phyloP scores from a whole-genome alignment of 2,329 filamentous ascomycete genomes.

The Neurospora crassa region DNA sequence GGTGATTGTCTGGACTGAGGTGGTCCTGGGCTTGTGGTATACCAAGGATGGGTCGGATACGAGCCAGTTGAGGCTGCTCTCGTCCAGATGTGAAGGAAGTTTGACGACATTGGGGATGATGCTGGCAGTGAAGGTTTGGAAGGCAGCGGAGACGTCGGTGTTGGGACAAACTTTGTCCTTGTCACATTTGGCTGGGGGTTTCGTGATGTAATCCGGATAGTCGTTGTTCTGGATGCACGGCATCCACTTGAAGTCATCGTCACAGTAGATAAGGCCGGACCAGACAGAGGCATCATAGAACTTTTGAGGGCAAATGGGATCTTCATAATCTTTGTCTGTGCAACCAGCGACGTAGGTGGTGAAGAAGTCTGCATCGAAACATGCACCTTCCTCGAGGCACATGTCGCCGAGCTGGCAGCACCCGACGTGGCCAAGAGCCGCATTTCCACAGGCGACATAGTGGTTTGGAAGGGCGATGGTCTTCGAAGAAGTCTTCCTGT shows the following conservation, averaged over 20 bases:
- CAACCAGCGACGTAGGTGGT: constrained; percentile 29
- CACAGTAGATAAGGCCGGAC: constrained; percentile 27
- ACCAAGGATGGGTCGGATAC: constrained; percentile 14
- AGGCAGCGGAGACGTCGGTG: neutral
- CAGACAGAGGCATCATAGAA: constrained; percentile 17
- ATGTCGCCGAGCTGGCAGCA: constrained; percentile 25
- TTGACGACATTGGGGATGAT: constrained; percentile 19
- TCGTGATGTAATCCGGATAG: constrained; percentile 5
- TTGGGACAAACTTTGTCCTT: neutral
- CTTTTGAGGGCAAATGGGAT: constrained; percentile 26
- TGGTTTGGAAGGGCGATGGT: constrained; percentile 3
- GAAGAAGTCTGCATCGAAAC: constrained; percentile 21
- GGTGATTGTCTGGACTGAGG: neutral
- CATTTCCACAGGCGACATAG: constrained; percentile 27
- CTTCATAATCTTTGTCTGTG: constrained; percentile 23
- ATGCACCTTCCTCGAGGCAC: constrained; percentile 20
- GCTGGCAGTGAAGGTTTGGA: neutral
- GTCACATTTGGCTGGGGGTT: constrained; percentile 6
- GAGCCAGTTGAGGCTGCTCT: constrained; percentile 18
- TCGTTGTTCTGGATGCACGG: constrained; percentile 21
- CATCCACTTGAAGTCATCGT: constrained; percentile 24
- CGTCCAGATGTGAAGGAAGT: constrained; percentile 17
- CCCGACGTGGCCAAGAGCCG: constrained; percentile 20
- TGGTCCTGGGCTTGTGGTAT: neutral
- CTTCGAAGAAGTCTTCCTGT: constrained; percentile 8